Conservation (phyloP, 2,329 filamentous ascomycete species). For the Penicillium sp. region DNA sequence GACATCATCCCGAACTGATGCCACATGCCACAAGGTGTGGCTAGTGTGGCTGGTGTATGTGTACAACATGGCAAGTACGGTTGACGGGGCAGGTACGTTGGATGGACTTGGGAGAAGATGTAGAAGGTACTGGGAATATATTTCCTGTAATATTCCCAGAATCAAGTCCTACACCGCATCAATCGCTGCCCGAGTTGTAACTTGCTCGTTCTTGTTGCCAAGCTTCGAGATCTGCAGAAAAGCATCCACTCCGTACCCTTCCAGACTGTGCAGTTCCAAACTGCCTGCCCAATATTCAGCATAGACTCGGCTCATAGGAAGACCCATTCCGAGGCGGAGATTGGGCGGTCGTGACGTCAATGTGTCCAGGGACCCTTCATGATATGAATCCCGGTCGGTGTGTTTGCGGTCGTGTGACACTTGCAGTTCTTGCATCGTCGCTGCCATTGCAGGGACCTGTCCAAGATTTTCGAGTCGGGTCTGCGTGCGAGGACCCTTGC, state of each 20-base stretch:
- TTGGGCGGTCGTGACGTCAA: constrained; percentile 82
- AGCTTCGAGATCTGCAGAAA: constrained; percentile 95
- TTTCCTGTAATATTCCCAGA: background rate
- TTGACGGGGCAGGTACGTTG: background rate
- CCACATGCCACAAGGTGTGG: background rate
- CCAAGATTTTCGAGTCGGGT: constrained; percentile 79
- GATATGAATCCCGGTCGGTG: constrained; percentile 35
- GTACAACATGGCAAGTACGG: background rate
- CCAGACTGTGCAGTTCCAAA: constrained; percentile 83
- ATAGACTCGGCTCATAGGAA: constrained; percentile 91
- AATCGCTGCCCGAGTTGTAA: constrained; percentile 73
- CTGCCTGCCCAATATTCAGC: constrained; percentile 97
- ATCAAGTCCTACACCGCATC: constrained; percentile 60
- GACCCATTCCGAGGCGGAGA: constrained; percentile 82
- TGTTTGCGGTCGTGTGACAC: constrained; percentile 39
- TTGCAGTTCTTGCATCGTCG: constrained; percentile 83
- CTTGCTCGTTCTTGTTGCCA: constrained; percentile 95
- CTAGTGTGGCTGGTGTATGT: background rate
- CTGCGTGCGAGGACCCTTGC: constrained; percentile 79
- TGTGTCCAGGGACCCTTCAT: constrained; percentile 69
- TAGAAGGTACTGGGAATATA: background rate
- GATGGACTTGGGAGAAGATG: background rate
- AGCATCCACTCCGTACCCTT: constrained; percentile 93
- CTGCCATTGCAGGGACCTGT: constrained; percentile 85
- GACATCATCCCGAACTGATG: constrained; percentile 6